Evolutionary conservation across 1,284 basidiomycete genomes (phyloP).

Genomic region (Rhodotorula sp.): DNA sequence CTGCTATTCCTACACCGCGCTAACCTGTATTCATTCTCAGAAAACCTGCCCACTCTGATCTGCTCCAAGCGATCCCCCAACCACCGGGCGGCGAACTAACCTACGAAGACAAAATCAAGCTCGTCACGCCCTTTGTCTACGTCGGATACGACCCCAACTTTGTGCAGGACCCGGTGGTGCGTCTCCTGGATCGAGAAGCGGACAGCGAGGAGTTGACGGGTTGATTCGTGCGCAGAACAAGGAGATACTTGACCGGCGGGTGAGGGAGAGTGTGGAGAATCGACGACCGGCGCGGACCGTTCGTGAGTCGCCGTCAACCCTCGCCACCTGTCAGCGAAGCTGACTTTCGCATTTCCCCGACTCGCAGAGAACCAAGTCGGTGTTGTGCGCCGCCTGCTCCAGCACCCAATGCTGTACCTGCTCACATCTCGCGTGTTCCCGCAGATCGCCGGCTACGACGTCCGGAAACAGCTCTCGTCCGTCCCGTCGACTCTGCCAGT

Average conservation of each 20-base stretch:
- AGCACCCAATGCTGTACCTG: background rate
- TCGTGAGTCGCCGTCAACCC: background rate
- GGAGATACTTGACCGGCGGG: conserved; percentile 12
- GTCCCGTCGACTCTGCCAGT: conserved; percentile 29
- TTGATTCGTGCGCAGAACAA: conserved; percentile 12
- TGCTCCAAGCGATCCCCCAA: conserved; percentile 34
- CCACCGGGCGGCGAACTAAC: conserved; percentile 3
- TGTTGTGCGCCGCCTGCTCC: background rate
- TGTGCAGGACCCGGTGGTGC: conserved; percentile 12
- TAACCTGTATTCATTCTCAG: conserved; percentile 1
- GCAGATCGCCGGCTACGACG: conserved; percentile 38
- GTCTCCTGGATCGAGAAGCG: background rate
- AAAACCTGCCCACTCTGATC: conserved; percentile 37
- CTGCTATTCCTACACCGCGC: background rate
- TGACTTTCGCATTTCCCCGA: background rate
- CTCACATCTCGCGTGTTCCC: background rate
- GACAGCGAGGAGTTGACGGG: no score
- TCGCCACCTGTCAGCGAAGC: no score
- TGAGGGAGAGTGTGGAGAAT: conserved; percentile 14
- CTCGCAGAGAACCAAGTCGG: conserved; percentile 22
- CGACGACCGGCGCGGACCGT: conserved; percentile 19
- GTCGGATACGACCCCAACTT: conserved; percentile 30
- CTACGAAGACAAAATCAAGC: conserved; percentile 29
- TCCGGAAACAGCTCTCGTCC: conserved; percentile 18
- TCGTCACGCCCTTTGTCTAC: conserved; percentile 34